Evolutionary conservation across 768 basidiomycete genomes (phyloP), one percentile per base, ranked within the genome.

Genomic region (Tylopilus subfusipes): DNA sequence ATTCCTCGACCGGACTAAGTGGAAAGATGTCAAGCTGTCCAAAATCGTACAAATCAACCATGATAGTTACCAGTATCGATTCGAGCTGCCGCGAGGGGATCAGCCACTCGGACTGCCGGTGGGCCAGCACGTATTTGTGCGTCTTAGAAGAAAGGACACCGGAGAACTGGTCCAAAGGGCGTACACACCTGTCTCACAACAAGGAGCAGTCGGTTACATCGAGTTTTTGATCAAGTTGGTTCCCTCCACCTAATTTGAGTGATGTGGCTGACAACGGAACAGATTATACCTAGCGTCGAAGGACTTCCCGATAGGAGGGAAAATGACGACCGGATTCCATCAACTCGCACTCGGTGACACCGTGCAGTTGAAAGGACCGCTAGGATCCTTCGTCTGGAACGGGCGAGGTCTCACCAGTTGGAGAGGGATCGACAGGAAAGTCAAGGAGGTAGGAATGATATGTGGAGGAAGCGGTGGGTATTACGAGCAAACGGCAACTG

Each of bases 61-160:
- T 57, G 76, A 84, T 60, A 74, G 79, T 0, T 72, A 74, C 51
- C 54, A 79, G 13, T 84, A 77, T 67, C 73, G 78, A 22, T 83
- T 84, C 60, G 71, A 71, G 12, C 67, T 85, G 6, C 72, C 74
- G 7, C 55, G 64, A 19, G 53, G 60, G 1, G 67, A 75, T 5
- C 78, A 79, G 55, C 61, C 65, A 7, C 70, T 85, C 6, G 84
- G 84, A 10, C 68, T 85, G 13, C 79, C 79, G 0, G 72, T 77
- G n/a, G 83, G 84, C 5, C 81, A 84, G 49, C 84, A 85, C 57
- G 76, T 84, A 42, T 82, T 79, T 57, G 75, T 80, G 7, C 76
- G 83, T 2, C 63, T 84, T 14, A 63, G 66, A 25, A 63, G 74
- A 42, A 78, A 78, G 38, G 62, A 66, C 25, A 59, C 56, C 18